Base-by-base conservation (phyloP, 2,329 filamentous ascomycete genomes). In the Aspergillus sp. region DNA sequence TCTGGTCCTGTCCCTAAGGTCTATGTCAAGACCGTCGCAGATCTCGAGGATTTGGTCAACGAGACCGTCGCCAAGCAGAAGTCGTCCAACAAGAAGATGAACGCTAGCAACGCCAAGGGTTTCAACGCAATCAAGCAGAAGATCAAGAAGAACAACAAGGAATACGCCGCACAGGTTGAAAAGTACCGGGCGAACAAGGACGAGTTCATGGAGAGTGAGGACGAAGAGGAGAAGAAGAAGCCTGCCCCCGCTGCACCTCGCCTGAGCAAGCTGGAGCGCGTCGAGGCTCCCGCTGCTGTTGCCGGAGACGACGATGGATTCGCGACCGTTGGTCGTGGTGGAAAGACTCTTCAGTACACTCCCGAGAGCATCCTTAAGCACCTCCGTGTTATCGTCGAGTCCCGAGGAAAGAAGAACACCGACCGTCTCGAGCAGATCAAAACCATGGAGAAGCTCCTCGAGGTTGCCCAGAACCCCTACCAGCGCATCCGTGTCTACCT, bases 341-440 rank as follows among this genome's bases (percentile, higher is more conserved):
- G 95, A 64, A 91, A 91, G 76, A 87, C 91, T 52, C 83, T 98
- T 57, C 88, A 90, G 70, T 98, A 96, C 77, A 99, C 96, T 12
- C 90, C 93, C 20, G 95, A 99, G 81, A 95, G 93, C 76, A 99
- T 99, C 72, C 89, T 98, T 76, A 99, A 99, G 83, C 92, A 98
- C 77, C 84, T 99, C 52, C 87, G 93, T 57, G 86, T 87, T 52
- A 98, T 99, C 71, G 83, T 98, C 73, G 95, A 99, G 81, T 93
- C 93, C 58, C 86, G 95, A 81, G 95, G 95, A 75, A 96, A 96
- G 83, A 99, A 99, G 86, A 98, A 98, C 82, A 97, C 95, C 64
- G 95, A 99, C 76, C 89, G 92, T 49, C 73, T 86, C 47, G 95
- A 99, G 79, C 95, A 99, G 79, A 98, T 99, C 77, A 89, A 89